Percentiles rank a stretch among this genome's conserved stretches.
phyloP scores from a whole-genome alignment of 1,139 yeast species.

The Eremothecium gossypii region DNA sequence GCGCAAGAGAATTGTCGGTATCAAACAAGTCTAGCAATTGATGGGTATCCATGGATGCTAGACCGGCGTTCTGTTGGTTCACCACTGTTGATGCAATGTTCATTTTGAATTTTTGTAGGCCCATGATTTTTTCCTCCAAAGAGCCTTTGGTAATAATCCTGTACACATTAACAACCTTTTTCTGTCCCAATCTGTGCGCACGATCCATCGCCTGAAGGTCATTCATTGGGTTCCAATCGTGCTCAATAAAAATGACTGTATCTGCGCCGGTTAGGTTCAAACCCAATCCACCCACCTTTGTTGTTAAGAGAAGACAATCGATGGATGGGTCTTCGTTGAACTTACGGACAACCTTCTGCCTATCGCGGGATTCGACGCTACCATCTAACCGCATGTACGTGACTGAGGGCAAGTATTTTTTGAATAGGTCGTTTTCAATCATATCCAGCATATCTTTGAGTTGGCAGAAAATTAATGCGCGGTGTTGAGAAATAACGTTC shows the following conservation, averaged over 20 bases:
- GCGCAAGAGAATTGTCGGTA: constrained; percentile 37
- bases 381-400: constrained; percentile 95
- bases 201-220: constrained; percentile 99
- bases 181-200: constrained; percentile 96
- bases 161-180: constrained; percentile 92
- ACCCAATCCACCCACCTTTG: constrained; percentile 98
- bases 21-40: constrained; percentile 87
- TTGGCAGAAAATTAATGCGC: constrained; percentile 94
- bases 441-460: constrained; percentile 95
- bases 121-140: constrained; percentile 96
- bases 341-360: constrained; percentile 85
- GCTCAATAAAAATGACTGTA: constrained; percentile 96
- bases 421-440: constrained; percentile 82
- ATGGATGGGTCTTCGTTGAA: constrained; percentile 96
- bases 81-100: constrained; percentile 94
- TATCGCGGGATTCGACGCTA: constrained; percentile 81
- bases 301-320: constrained; percentile 82
- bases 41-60: constrained; percentile 93
- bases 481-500: constrained; percentile 80
- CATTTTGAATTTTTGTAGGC: constrained; percentile 93
- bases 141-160: constrained; percentile 88
- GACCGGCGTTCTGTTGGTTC: constrained; percentile 91
- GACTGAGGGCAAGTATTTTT: constrained; percentile 79
- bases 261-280: constrained; percentile 97
- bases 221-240: constrained; percentile 99